Evolutionary conservation across 129 eudicot genomes (phyloP), one percentile per base, ranked within the genome.

Genomic region (Flaveria brownii): DNA sequence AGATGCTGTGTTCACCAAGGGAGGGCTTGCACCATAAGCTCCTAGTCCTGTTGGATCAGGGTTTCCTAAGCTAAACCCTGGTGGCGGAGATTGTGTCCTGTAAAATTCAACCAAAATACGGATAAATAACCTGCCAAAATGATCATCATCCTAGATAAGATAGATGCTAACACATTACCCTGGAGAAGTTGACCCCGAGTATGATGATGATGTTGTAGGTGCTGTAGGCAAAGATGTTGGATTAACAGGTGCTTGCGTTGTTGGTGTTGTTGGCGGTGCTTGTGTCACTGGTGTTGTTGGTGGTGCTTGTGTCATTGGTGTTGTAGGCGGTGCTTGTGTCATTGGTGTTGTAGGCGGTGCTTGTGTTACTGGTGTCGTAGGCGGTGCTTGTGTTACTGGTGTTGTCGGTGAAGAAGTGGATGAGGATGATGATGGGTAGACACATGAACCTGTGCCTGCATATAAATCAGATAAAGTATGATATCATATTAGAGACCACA

Each of bases 361-460:
- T 36, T 36, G 41, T 5, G 41, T 36, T 3, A 73, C 75, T 16
- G 78, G 18, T 26, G 70, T 30, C 11, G 71, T 43, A n/a, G 86
- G 26, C 15, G 87, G 67, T 3, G 17, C 12, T 23, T 12, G 11
- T 41, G 96, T 10, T 47, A 12, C 4, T 13, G 52, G 16, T 47
- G 52, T 10, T n/a, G 81, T 9, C 10, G 94, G 55, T 6, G 84
- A 39, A 16, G 85, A 65, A 0, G 87, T 61, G 0, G 88, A 81
- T 6, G 91, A 68, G 14, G 89, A 77, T 17, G 87, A 81, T n/a
- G 91, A 76, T 41, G 96, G 85, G 76, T 60, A 93, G 47, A 84
- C 73, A 71, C 98, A 93, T 47, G 97, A 78, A 72, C 97, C 97
- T 17, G 83, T 41, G 81, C 97, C 97, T 92, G 79, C 50, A 74